A percentile compares a stretch with the other conserved stretches of the same genome.
These are phyloP conservation scores for Leucocoprinus leucothites DNA, from an alignment of 768 basidiomycete species.

Conservation along the genomic window DNA sequence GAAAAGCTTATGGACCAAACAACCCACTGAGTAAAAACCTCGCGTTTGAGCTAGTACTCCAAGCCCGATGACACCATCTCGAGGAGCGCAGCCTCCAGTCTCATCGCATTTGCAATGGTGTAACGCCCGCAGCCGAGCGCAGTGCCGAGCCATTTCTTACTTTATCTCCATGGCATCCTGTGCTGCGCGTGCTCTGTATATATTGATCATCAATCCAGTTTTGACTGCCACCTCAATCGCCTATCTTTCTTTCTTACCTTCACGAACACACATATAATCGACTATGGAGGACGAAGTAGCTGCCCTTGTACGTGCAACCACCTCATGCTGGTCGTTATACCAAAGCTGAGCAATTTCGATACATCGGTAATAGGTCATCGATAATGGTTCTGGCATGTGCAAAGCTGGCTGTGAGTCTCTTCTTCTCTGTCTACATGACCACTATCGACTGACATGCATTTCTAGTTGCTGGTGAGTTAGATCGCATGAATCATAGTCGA, in stretches of 20 bases:
- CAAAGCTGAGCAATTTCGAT: not conserved
- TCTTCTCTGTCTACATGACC: slow-evolving; percentile 10
- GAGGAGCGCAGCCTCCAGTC: no score
- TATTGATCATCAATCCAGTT: no score
- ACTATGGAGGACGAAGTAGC: slow-evolving; percentile 15
- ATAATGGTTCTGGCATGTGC: slow-evolving; percentile 99
- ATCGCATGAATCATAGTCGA: slow-evolving; percentile 10
- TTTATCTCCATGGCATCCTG: no score
- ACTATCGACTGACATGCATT: slow-evolving; percentile 17
- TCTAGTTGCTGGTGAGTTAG: slow-evolving; percentile 59
- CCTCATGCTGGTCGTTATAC: no score
- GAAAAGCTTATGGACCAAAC: no score
- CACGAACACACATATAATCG: slow-evolving; percentile 6
- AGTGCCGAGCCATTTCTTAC: no score
- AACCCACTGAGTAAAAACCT: no score
- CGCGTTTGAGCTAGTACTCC: no score
- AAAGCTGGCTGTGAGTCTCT: slow-evolving; percentile 91
- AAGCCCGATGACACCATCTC: no score
- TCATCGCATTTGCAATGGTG: no score
- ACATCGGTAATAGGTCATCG: slow-evolving; percentile 58
- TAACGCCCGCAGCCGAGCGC: no score
- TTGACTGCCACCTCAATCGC: not conserved
- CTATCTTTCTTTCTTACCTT: slow-evolving; percentile 3
- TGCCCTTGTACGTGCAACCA: slow-evolving; percentile 10
- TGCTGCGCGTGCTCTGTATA: no score